phyloP scores from a whole-genome alignment of 2,329 filamentous ascomycete genomes.

The Pseudohalonectria lignicola region DNA sequence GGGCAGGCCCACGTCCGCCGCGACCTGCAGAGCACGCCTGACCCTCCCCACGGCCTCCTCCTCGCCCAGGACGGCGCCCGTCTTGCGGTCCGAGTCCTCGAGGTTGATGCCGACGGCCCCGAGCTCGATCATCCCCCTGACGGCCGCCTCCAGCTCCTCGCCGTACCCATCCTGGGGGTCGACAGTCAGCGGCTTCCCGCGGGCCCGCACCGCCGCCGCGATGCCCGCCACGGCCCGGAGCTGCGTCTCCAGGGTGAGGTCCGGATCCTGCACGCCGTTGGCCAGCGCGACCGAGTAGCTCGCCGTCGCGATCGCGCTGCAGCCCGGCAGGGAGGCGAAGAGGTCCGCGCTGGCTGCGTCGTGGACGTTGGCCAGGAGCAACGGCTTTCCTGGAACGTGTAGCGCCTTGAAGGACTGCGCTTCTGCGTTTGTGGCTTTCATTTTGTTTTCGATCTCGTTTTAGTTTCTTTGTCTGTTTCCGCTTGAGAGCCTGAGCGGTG shows the following conservation, averaged over 20 bases:
- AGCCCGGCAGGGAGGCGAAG: conserved; percentile 21
- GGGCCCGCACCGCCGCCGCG: background rate
- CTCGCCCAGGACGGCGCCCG: conserved; percentile 21
- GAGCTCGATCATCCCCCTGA: conserved; percentile 25
- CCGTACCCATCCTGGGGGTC: conserved; percentile 43
- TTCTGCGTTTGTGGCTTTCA: conserved; percentile 1
- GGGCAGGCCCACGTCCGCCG: conserved; percentile 27
- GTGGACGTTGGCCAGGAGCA: conserved; percentile 37
- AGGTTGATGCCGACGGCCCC: conserved; percentile 41
- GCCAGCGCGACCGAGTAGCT: conserved; percentile 27
- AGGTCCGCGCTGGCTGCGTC: conserved; percentile 28
- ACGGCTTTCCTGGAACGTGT: conserved; percentile 15
- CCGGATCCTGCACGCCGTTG: conserved; percentile 9
- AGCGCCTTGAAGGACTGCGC: conserved; percentile 3
- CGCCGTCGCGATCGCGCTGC: conserved; percentile 26
- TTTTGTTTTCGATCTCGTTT: background rate
- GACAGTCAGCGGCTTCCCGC: conserved; percentile 30
- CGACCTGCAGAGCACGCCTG: conserved; percentile 19
- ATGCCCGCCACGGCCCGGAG: background rate
- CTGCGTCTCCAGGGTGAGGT: background rate
- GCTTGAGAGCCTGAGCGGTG: no score
- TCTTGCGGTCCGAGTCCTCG: conserved; percentile 32
- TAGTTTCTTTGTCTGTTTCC: no score
- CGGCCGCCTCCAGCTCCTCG: conserved; percentile 22
- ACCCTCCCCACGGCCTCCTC: conserved; percentile 31